Conservation (phyloP, 129 eudicot genomes). For the Deinandra increscens region DNA sequence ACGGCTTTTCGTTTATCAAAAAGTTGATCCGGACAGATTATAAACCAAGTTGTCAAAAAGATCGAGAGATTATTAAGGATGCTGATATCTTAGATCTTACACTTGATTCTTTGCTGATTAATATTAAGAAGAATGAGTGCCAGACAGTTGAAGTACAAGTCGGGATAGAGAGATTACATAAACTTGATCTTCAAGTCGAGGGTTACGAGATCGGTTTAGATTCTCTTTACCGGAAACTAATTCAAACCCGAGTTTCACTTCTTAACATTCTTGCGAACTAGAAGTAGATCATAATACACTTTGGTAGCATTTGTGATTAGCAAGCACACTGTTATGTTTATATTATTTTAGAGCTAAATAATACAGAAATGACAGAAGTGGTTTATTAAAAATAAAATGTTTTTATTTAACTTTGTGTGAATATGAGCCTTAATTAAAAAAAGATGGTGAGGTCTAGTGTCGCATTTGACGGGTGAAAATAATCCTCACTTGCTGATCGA, state of each 20-base stretch:
- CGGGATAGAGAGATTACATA: slow-evolving; percentile 17
- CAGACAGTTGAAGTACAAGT: background rate
- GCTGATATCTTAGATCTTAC: slow-evolving; percentile 23
- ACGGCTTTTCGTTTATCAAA: slow-evolving; percentile 21
- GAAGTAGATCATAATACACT: background rate
- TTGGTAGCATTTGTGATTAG: slow-evolving; percentile 3
- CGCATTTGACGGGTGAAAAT: too few species aligned
- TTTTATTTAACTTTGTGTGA: too few species aligned
- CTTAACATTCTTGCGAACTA: slow-evolving; percentile 37
- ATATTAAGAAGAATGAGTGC: slow-evolving; percentile 12
- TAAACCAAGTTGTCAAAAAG: slow-evolving; percentile 6
- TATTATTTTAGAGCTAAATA: background rate
- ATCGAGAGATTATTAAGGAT: slow-evolving; percentile 16
- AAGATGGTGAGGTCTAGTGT: too few species aligned
- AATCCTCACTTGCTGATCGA: too few species aligned
- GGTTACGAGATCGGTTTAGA: slow-evolving; percentile 30
- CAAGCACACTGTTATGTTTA: background rate
- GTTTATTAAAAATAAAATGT: too few species aligned
- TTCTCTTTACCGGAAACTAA: slow-evolving; percentile 24
- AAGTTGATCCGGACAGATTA: slow-evolving; percentile 12
- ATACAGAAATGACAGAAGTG: too few species aligned
- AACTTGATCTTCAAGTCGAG: slow-evolving; percentile 26
- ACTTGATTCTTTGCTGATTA: slow-evolving; percentile 19
- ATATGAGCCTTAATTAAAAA: too few species aligned
- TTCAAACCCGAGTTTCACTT: slow-evolving; percentile 37